Evolutionary conservation across 176 grass and related monocot species (phyloP).

Genomic region (Zoysia pacifica): DNA sequence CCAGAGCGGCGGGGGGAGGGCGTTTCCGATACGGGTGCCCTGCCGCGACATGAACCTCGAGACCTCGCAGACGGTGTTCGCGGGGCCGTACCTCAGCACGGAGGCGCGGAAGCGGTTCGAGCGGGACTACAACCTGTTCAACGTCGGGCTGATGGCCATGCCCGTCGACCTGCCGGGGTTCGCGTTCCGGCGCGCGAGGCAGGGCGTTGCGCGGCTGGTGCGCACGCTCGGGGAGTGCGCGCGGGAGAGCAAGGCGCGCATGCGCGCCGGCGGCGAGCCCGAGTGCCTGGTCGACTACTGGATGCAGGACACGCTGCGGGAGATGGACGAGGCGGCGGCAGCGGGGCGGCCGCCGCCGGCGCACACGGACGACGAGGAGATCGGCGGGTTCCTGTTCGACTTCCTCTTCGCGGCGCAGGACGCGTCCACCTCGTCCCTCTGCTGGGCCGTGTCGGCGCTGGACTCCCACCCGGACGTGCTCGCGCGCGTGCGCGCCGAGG

Average conservation of each 20-base stretch:
- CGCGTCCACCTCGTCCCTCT: conserved; percentile 85
- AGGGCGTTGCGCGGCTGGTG: conserved; percentile 64
- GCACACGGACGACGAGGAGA: conserved; percentile 55
- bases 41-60: conserved; percentile 86
- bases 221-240: conserved; percentile 55
- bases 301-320: conserved; percentile 73
- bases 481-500: conserved; percentile 67
- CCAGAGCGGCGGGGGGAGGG: background rate
- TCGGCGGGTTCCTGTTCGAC: conserved; percentile 73
- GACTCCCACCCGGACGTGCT: conserved; percentile 84
- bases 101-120: conserved; percentile 54
- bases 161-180: conserved; percentile 76
- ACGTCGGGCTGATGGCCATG: conserved; percentile 65
- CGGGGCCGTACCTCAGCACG: conserved; percentile 57
- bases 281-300: conserved; percentile 83
- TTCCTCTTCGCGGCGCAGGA: conserved; percentile 96
- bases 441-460: conserved; percentile 67
- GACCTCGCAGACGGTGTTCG: conserved; percentile 71
- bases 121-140: conserved; percentile 67
- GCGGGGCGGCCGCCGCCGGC: conserved; percentile 30
- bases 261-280: conserved; percentile 62
- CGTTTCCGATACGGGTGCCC: conserved; percentile 44
- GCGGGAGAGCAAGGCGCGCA: conserved; percentile 60
- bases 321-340: conserved; percentile 49
- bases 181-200: conserved; percentile 62